These are phyloP conservation scores for Thalassiosira mediterranea DNA, from an alignment of 352 stramenopile genomes.

Conservation along the genomic window DNA sequence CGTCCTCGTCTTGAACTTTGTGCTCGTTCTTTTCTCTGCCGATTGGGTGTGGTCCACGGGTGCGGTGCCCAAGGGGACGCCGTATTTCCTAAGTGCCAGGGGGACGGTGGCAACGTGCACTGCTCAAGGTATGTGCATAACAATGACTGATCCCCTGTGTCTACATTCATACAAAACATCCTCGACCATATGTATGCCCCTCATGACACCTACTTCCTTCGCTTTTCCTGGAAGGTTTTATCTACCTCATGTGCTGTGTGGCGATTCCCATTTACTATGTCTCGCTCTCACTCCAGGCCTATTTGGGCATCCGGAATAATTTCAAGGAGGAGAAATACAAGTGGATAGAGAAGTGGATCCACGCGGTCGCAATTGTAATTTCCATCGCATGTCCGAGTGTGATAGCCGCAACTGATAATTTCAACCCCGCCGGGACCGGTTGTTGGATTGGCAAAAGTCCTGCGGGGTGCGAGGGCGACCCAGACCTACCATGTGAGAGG, in stretches of 20 bases:
- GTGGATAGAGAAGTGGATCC: conserved; percentile 43
- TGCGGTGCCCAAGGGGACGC: conserved; percentile 25
- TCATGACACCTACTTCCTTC: too few relatives aligned
- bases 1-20: background rate
- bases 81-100: conserved; percentile 9
- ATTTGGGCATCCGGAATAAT: conserved; percentile 24
- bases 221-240: background rate
- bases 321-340: conserved; percentile 32
- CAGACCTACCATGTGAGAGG: background rate
- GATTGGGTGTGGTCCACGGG: background rate
- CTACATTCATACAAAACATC: background rate
- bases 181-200: background rate
- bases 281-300: background rate
- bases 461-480: background rate
- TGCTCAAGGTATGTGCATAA: background rate
- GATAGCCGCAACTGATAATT: conserved; percentile 2
- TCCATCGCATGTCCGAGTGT: background rate
- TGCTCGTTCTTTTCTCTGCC: background rate
- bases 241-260: background rate
- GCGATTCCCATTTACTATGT: background rate
- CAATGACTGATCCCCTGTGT: background rate
- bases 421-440: conserved; percentile 17
- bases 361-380: conserved; percentile 4
- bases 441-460: conserved; percentile 18
- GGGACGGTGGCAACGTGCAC: conserved; percentile 12